Percentiles rank a stretch among this genome's conserved stretches.
Conservation (phyloP, 2,329 filamentous ascomycete genomes). For the Berkeleyomyces rouxiae region DNA sequence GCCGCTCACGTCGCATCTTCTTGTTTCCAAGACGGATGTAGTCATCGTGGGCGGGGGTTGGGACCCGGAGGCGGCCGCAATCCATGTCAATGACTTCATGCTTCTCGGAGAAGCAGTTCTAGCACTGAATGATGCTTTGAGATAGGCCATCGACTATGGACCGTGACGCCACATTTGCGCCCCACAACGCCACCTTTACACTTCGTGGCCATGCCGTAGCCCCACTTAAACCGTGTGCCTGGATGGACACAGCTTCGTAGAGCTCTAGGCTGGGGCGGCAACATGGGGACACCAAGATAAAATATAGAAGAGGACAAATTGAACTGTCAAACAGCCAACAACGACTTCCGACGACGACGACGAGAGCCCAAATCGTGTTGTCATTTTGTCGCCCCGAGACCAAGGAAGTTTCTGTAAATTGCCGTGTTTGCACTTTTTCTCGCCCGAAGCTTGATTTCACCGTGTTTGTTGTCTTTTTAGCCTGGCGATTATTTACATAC, state of each 20-base stretch:
- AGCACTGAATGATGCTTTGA: too few species aligned
- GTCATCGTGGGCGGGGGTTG: too few species aligned
- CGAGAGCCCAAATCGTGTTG: not conserved
- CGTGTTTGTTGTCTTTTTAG: too few species aligned
- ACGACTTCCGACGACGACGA: not conserved
- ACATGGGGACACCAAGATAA: not conserved
- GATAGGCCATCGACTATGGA: not conserved
- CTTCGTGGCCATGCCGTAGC: not conserved
- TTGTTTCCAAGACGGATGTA: too few species aligned
- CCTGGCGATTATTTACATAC: too few species aligned
- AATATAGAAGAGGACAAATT: not conserved
- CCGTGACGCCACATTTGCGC: not conserved
- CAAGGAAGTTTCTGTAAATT: too few species aligned
- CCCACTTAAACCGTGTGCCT: not conserved
- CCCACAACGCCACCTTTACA: not conserved
- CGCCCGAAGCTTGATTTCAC: not conserved
- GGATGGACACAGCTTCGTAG: not conserved
- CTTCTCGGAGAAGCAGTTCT: too few species aligned
- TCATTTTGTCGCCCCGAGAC: not conserved
- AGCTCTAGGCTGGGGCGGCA: not conserved
- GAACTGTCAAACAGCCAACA: not conserved
- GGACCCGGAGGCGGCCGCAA: too few species aligned
- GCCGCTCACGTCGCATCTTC: too few species aligned
- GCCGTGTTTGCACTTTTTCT: not conserved
- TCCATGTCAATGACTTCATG: too few species aligned